A percentile compares a stretch with the other conserved stretches of the same genome.
These are phyloP conservation scores for Suillus spraguei DNA, from an alignment of 768 basidiomycete genomes.

Conservation along the genomic window DNA sequence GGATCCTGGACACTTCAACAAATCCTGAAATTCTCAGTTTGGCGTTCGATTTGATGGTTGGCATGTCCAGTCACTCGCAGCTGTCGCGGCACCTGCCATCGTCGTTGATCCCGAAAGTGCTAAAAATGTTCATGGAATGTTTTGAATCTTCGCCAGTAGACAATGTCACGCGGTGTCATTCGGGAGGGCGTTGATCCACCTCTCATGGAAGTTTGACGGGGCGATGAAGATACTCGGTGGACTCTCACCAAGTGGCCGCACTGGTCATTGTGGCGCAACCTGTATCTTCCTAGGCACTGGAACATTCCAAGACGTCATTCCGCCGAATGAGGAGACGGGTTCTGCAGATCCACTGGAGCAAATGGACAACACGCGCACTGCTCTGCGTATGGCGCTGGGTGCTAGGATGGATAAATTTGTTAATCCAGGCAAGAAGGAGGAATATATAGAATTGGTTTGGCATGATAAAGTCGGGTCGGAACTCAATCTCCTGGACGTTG, in stretches of 20 bases:
- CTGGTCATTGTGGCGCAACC: neutral
- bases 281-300: neutral
- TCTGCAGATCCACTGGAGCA: neutral
- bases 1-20: constrained; percentile 19
- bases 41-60: constrained; percentile 10
- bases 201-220: neutral
- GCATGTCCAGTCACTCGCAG: neutral
- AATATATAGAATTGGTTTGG: neutral
- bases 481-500: neutral
- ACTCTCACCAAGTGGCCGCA: neutral
- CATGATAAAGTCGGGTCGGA: neutral
- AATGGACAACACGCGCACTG: neutral
- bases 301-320: neutral
- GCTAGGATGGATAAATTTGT: too few species aligned
- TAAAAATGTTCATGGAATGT: neutral
- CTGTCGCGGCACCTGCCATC: neutral
- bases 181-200: neutral
- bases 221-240: neutral
- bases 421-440: neutral
- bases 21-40: constrained; percentile 12
- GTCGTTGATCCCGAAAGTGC: neutral
- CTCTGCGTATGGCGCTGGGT: neutral
- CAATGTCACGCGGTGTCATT: too few species aligned
- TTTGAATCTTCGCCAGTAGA: neutral
- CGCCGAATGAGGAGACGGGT: neutral